Conservation (phyloP, 306 rosid genomes). For the Albizia julibrissin region DNA sequence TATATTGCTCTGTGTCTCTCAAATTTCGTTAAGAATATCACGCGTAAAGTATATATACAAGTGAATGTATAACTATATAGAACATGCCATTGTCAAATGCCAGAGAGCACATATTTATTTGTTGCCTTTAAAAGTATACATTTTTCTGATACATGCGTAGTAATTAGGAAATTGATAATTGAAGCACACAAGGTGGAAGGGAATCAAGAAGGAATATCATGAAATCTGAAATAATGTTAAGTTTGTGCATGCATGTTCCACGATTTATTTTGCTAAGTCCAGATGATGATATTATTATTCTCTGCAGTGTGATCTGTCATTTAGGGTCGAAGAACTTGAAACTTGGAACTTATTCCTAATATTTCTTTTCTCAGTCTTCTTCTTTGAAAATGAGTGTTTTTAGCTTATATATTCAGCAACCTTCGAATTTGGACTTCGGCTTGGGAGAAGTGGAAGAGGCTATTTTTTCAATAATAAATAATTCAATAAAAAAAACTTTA, state of each 20-base stretch:
- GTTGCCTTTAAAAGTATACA: not conserved
- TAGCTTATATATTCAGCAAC: too few species aligned
- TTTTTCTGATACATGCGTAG: not conserved
- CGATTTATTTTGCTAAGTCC: too few species aligned
- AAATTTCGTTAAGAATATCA: not conserved
- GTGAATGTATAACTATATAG: too few species aligned
- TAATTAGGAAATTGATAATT: not conserved
- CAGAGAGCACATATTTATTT: not conserved
- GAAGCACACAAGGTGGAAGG: not conserved
- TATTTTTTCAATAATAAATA: too few species aligned
- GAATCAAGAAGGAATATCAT: conserved; percentile 4
- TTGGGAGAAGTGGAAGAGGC: too few species aligned
- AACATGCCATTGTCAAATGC: not conserved
- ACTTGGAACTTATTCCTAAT: conserved; percentile 11
- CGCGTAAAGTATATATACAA: not conserved
- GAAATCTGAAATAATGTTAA: not conserved
- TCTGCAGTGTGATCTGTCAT: not conserved
- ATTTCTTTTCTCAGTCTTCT: conserved; percentile 1
- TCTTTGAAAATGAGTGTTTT: not conserved
- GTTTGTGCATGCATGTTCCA: not conserved
- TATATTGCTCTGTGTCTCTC: not conserved
- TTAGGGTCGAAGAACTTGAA: not conserved
- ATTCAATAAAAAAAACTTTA: too few species aligned
- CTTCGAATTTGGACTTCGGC: too few species aligned
- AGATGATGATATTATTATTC: not conserved